These are phyloP conservation scores for Lactifluus hygrophoroides DNA, from an alignment of 768 basidiomycete genomes.

Conservation along the genomic window DNA sequence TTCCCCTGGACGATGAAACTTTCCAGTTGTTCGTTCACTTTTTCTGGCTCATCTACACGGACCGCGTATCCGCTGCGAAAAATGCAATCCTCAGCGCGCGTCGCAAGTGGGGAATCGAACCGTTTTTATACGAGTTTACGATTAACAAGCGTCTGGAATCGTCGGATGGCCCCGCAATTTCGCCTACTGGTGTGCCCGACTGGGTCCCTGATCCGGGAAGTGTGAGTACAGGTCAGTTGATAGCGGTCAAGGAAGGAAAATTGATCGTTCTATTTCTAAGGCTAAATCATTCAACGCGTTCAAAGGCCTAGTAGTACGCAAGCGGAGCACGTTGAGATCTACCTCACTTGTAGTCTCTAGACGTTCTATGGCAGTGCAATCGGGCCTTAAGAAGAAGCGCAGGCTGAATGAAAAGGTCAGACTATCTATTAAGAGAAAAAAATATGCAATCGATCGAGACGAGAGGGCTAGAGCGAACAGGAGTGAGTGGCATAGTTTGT, in stretches of 20 bases:
- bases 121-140: neutral
- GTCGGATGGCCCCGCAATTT: neutral
- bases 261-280: neutral
- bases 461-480: neutral
- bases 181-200: neutral
- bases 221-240: neutral
- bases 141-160: neutral
- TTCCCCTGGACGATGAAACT: neutral
- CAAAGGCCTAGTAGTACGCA: neutral
- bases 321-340: neutral
- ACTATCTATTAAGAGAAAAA: neutral
- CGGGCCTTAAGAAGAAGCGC: neutral
- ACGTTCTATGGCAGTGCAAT: neutral
- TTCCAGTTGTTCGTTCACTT: slow-evolving; percentile 23
- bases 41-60: slow-evolving; percentile 22
- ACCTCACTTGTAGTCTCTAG: neutral
- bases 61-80: neutral
- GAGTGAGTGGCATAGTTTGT: neutral
- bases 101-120: slow-evolving; percentile 9
- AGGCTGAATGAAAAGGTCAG: neutral
- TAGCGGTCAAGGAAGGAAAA: neutral
- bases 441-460: neutral
- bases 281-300: neutral
- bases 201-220: neutral
- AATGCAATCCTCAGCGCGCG: slow-evolving; percentile 3